Conservation (phyloP, 306 rosid genomes). For the Quercus robur region DNA sequence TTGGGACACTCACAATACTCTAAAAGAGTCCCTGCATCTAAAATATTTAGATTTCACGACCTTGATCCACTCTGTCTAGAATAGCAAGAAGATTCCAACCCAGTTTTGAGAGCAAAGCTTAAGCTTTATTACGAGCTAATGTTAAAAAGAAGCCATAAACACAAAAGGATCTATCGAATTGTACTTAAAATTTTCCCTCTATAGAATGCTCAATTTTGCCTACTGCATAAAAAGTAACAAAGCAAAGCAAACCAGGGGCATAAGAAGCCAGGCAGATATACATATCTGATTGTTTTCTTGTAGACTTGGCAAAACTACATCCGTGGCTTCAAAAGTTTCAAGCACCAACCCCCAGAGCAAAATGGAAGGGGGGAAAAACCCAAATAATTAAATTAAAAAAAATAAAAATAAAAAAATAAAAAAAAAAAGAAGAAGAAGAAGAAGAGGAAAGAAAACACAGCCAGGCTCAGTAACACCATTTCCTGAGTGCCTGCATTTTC, state of each 20-base stretch:
- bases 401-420: fast-evolving
- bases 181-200: no score
- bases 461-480: background rate
- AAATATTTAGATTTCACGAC: no score
- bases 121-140: no score
- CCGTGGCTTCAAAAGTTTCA: background rate
- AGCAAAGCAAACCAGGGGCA: background rate
- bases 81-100: no score
- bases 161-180: no score
- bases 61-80: no score
- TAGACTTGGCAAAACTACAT: background rate
- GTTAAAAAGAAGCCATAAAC: background rate
- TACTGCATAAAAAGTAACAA: background rate
- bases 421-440: no score
- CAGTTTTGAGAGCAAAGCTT: no score
- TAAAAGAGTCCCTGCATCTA: no score
- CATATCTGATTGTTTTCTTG: background rate
- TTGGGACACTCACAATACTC: no score
- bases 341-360: background rate
- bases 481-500: background rate
- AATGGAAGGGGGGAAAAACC: no score
- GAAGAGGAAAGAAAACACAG: background rate
- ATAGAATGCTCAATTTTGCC: background rate
- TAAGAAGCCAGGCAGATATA: background rate
- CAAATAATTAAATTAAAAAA: no score